Evolutionary conservation across 345 rosid genomes (phyloP), one percentile per base, ranked within the genome.

Genomic region (Eucalyptus lansdowneana): DNA sequence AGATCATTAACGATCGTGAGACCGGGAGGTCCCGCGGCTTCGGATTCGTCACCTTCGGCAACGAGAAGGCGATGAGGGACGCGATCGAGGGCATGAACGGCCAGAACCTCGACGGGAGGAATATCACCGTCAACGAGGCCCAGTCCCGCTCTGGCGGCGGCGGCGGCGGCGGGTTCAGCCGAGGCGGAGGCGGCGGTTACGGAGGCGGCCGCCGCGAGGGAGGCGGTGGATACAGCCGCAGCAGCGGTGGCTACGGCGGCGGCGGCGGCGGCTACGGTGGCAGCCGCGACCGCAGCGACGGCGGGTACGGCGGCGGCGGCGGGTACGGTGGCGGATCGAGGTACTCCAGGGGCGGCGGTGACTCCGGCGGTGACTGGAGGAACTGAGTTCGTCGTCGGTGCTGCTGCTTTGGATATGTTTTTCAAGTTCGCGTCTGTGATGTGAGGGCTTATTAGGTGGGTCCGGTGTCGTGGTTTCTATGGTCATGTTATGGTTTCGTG

Each of bases 31-130:
- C 98, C 2, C 94, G 97, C 9, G 98, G 98, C 9, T 96, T 96
- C 31, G 98, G 98, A 27, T 97, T 97, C 86, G 97, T 96, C n/a
- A 96, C 99, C 17, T 97, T 96, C 93, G 90, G 88, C 45, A 96
- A 96, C 72, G 97, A 96, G 92, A 94, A 96, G 92, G 44, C 98
- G 27, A 93, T 96, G 98, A 95, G 94, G 90, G 95, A 94, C 47
- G 99, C 99, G 6, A 97, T 97, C 12, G 97, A 96, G 58, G 97
- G 96, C 11, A 97, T 97, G 99, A 95, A 96, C 86, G 98, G 98
- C 7, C 98, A 95, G 91, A 91, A 94, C 49, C 98, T 97, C 2
- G 98, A 97, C 80, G 98, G 97, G 10, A 94, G 98, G 87, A 95
- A 92, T 86, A 95, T 97, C 24, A 97, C 97, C 4, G 97, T 97